These are phyloP conservation scores for Paramyrothecium sp. DNA, from an alignment of 2,329 filamentous ascomycete genomes.

Conservation along the genomic window DNA sequence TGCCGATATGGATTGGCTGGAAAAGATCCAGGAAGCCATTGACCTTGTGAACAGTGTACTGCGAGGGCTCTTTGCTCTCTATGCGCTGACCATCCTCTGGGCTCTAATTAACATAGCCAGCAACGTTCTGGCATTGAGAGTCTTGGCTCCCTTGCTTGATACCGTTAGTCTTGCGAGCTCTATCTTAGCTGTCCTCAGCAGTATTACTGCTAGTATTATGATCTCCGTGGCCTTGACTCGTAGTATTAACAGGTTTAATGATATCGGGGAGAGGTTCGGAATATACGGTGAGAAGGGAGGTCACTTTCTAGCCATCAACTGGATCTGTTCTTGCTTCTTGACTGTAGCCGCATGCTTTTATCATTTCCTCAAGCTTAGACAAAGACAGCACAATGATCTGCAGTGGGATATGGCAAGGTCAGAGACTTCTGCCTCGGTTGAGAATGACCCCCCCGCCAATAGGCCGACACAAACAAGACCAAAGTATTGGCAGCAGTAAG, in stretches of 20 bases:
- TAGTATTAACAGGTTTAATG: background rate
- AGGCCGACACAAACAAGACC: no score
- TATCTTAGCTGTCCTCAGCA: background rate
- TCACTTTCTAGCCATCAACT: background rate
- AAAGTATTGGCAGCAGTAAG: no score
- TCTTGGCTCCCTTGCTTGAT: background rate
- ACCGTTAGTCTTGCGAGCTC: background rate
- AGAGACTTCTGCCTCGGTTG: no score
- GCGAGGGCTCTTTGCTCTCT: background rate
- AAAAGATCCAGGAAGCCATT: background rate
- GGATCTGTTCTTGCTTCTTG: background rate
- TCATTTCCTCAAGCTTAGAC: background rate
- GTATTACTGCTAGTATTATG: background rate
- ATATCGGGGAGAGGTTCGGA: background rate
- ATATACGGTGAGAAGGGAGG: background rate
- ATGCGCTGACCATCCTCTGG: background rate
- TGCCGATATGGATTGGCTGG: no score
- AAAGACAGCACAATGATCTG: background rate
- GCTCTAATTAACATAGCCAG: background rate
- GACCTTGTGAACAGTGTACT: background rate
- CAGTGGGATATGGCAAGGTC: background rate
- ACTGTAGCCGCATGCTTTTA: background rate
- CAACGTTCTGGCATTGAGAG: background rate
- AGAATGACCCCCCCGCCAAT: no score
- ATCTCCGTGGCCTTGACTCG: background rate